Percentiles rank a stretch among this genome's conserved stretches.
These are phyloP conservation scores for Ceratobasidium sp. DNA, from an alignment of 1,284 basidiomycete genomes.

Conservation along the genomic window DNA sequence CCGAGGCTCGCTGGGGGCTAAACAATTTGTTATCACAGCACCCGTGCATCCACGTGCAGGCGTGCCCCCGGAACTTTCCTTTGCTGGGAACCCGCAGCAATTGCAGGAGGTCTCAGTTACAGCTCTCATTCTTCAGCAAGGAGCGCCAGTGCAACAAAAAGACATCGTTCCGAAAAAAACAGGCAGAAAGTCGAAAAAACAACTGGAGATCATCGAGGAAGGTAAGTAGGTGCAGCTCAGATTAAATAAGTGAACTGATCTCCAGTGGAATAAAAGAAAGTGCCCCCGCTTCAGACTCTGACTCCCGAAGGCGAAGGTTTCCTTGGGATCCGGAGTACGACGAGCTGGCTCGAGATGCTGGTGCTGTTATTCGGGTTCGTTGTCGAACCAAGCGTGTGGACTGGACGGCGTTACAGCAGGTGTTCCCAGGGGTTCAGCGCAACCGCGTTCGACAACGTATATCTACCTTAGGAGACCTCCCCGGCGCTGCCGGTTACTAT, in stretches of 20 bases:
- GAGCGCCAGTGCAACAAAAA: conserved; percentile 22
- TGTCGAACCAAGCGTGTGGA: conserved; percentile 72
- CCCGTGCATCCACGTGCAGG: neutral
- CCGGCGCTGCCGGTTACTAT: conserved; percentile 78
- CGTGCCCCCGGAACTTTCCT: neutral
- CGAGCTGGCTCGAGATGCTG: conserved; percentile 85
- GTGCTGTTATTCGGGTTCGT: conserved; percentile 82
- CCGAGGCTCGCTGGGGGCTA: conserved; percentile 17
- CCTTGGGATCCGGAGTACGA: conserved; percentile 88
- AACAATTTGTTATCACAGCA: conserved; percentile 27
- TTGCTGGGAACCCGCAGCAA: neutral
- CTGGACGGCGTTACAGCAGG: conserved; percentile 76
- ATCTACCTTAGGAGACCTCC: conserved; percentile 64
- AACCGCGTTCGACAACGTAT: conserved; percentile 75
- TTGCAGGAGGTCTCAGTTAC: neutral
- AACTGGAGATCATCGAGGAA: neutral
- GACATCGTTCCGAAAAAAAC: conserved; percentile 27
- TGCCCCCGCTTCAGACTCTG: conserved; percentile 3
- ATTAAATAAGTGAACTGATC: too few species aligned
- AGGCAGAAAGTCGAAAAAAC: conserved; percentile 37
- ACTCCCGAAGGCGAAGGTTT: conserved; percentile 69
- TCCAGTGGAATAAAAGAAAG: neutral
- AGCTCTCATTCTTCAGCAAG: conserved; percentile 26
- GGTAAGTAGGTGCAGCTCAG: neutral
- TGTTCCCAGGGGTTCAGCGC: conserved; percentile 76